Evolutionary conservation across 768 basidiomycete species (phyloP), one percentile per base, ranked within the genome.

Genomic region (Daedaleopsis sinensis): DNA sequence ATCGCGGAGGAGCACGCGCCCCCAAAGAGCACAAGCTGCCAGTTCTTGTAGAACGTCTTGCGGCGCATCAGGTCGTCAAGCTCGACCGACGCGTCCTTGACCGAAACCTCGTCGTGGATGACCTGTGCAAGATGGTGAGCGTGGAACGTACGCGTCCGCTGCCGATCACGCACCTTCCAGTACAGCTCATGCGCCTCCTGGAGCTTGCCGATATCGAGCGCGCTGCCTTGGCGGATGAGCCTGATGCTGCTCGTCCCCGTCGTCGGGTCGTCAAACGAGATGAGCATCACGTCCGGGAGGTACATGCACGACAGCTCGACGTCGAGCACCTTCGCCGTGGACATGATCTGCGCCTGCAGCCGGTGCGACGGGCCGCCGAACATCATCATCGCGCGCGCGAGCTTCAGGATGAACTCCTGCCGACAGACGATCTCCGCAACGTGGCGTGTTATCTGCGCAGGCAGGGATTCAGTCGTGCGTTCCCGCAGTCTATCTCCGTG

Each of bases 341-440:
- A 86, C 70, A 87, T 85, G 58, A 94, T 86, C 71, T 94, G 92
- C 1, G 90, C 82, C 68, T 88, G 91, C 19, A 95, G 80, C 44
- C 93, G 88, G 72, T 96, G 91, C 13, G 88, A 84, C 19, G 92
- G 91, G 6, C 87, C 88, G 11, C 92, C 93, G 65, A 91, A 93
- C 84, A 90, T 91, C 91, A 94, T 95, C 81, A 95, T 86, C 11
- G 91, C 86, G 53, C 91, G 84, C 7, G 89, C 84, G 32, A 94
- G 83, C 78, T 93, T 94, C 73, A 93, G 76, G 52, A 95, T 81
- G 75, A 95, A 95, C 58, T 90, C 89, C 70, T 96, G 91, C 37
- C 93, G 81, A 65, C 86, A 84, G 35, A 93, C 82, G 59, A 94
- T 88, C 59, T 89, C 87, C 1, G 92, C 92, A 32, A 94, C 88